Percentiles rank a stretch among this genome's conserved stretches.
Evolutionary conservation across 345 rosid species (phyloP).

Genomic region (Salix purpurea): DNA sequence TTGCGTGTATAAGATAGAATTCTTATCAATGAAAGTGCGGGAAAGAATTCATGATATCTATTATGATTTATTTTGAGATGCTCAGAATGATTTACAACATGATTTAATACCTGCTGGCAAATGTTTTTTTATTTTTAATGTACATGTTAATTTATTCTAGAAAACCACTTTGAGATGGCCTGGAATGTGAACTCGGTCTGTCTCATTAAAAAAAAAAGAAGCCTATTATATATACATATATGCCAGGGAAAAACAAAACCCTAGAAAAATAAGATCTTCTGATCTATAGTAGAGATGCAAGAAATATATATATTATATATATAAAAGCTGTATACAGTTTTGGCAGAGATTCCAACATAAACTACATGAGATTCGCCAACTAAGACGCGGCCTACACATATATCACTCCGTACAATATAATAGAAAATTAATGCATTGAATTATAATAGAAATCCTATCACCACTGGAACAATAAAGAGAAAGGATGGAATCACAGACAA

Average conservation of each 20-base stretch:
- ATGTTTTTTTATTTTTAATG: not conserved
- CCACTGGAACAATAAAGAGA: too few relatives aligned
- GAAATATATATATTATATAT: not conserved
- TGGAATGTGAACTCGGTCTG: not conserved
- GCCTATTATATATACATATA: not conserved
- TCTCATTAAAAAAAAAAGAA: too few relatives aligned
- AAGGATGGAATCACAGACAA: too few relatives aligned
- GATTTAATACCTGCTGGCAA: too few relatives aligned
- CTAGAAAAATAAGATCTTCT: not conserved
- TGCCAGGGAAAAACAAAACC: not conserved
- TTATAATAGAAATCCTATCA: too few relatives aligned
- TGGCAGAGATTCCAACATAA: not conserved
- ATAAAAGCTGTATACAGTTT: slow-evolving; percentile 5
- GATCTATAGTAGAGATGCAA: not conserved
- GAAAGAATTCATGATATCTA: too few relatives aligned
- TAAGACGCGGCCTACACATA: not conserved
- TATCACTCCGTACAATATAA: too few relatives aligned
- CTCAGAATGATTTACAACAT: too few relatives aligned
- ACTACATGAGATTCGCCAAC: not conserved
- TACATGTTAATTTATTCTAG: not conserved
- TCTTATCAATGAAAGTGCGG: too few relatives aligned
- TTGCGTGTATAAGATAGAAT: too few relatives aligned
- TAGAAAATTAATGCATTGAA: too few relatives aligned
- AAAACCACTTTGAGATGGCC: not conserved
- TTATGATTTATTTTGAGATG: not conserved